Evolutionary conservation across 331 rosid species (phyloP), one percentile per base, ranked within the genome.

Genomic region (Spiraea crenata): DNA sequence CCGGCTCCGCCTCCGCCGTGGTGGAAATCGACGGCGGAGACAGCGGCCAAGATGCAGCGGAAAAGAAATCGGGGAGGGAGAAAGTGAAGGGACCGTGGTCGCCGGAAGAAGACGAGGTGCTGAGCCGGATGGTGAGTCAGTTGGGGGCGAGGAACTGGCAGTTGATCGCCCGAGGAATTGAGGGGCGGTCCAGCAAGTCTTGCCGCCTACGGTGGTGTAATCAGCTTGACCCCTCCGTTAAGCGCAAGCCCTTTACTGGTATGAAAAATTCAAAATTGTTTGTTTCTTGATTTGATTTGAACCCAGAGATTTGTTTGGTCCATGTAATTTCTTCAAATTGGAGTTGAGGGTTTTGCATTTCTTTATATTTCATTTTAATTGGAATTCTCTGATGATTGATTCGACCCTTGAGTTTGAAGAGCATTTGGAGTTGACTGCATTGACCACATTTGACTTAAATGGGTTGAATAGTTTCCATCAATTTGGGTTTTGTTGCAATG

Each of bases 181-280:
- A 89, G 0, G 93, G 96, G 1, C 72, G 91, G 46, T 87, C 91
- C 38, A 88, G 90, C 19, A 95, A 95, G 77, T 95, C 99, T 40
- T 95, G 97, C 74, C 96, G 97, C 0, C 93, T 95, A 8, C 84
- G 99, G 37, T 95, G 97, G 99, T 91, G 97, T 74, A 95, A 91
- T 70, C 99, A 95, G 80, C 96, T 95, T 52, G 97, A 95, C 79
- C 99, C 99, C 0, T 66, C 91, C 41, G 96, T 95, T 2, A 95
- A 95, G 71, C 95, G 97, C 82, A 95, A 95, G 63, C 99, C 96
- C 37, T 95, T 91, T 52, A 82, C 97, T 20, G 93, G 99, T 95
- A 73, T 46, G 5, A 7, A 59, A 3, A 7, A 31, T 25, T 25
- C 31, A 25, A 2, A 25, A 25, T 25, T 25, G 31, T 25, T n/a